Base-by-base conservation (phyloP, 2,329 filamentous ascomycete genomes). In the Pseudopyricularia cyperi region DNA sequence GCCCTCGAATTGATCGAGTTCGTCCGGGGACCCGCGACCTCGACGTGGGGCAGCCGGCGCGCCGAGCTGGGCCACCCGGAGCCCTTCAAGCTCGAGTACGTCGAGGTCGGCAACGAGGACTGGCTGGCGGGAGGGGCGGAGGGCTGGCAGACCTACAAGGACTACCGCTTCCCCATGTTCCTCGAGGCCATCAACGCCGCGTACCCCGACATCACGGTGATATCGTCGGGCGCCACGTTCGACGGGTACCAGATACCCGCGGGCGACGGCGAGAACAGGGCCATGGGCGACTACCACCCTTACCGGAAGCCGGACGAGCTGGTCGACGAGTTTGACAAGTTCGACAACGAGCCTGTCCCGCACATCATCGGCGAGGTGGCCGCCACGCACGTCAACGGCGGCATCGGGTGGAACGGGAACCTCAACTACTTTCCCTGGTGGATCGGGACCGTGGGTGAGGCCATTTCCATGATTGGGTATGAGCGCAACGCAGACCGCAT, bases 41-140 rank as follows among this genome's bases (percentile, higher is more conserved):
- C 77, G 1, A 71, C 70, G 24, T 83, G 76, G 68, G 81, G 82
- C 14, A 69, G 73, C 4, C 64, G 73, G 7, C 77, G 82, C 17
- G 79, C 79, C 7, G 65, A 73, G 44, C 69, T 82, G 2, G 82
- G 82, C 3, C 76, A 83, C 57, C 72, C 78, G 0, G 70, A 79
- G 54, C 82, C 82, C 0, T 85, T 79, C 66, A 67, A 62, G 30
- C 69, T 86, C 48, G 68, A 74, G 11, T 82, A 76, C 57, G 77
- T 85, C 52, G 82, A 85, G 63, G 66, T 85, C 44, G 82, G 83
- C 54, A 85, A 86, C 61, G 82, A 86, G 61, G 82, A 86, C 51
- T 77, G 76, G 68, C 72, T 83, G 4, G 72, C 70, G 26, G 71
- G 71, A 3, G 74, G 72, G 5, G 67, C 71, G 2, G 58, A 60